A percentile compares a stretch with the other conserved stretches of the same genome.
phyloP scores from a whole-genome alignment of 2,329 filamentous ascomycete species.

The Lachnellula arida region DNA sequence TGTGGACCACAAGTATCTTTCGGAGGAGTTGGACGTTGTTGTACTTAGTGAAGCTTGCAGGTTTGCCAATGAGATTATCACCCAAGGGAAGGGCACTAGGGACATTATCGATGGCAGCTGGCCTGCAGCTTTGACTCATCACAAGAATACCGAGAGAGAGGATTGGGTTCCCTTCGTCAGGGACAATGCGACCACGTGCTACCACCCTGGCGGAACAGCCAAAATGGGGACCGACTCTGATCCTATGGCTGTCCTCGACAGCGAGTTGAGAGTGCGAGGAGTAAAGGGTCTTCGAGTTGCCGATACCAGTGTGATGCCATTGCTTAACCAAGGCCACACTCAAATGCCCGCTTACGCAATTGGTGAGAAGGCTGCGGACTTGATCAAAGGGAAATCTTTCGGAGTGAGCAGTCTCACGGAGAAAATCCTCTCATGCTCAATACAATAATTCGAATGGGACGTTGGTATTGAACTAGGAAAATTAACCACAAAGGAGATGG shows the following conservation, averaged over 20 bases:
- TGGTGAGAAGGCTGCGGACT: constrained; percentile 48
- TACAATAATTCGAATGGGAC: neutral
- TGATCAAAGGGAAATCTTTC: constrained; percentile 38
- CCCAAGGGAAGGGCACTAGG: constrained; percentile 52
- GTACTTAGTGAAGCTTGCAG: constrained; percentile 55
- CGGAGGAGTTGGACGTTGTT: constrained; percentile 52
- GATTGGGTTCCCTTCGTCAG: constrained; percentile 55
- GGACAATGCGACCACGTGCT: constrained; percentile 58
- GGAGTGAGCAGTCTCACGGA: neutral
- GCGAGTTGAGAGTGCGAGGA: constrained; percentile 21
- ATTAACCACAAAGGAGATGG: too few species aligned
- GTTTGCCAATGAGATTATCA: constrained; percentile 56
- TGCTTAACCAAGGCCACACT: constrained; percentile 46
- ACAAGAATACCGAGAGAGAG: constrained; percentile 47
- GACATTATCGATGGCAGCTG: constrained; percentile 56
- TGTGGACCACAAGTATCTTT: constrained; percentile 55
- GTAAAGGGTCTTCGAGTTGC: constrained; percentile 26
- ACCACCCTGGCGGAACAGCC: constrained; percentile 53
- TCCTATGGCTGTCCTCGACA: constrained; percentile 34
- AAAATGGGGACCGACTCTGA: constrained; percentile 49
- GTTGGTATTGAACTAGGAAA: neutral
- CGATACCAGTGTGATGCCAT: constrained; percentile 27
- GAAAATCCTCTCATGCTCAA: neutral
- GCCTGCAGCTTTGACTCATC: constrained; percentile 48
- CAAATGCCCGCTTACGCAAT: constrained; percentile 56